Evolutionary conservation across 1,284 basidiomycete genomes (phyloP).

Genomic region (Apiotrichum veenhuisii): DNA sequence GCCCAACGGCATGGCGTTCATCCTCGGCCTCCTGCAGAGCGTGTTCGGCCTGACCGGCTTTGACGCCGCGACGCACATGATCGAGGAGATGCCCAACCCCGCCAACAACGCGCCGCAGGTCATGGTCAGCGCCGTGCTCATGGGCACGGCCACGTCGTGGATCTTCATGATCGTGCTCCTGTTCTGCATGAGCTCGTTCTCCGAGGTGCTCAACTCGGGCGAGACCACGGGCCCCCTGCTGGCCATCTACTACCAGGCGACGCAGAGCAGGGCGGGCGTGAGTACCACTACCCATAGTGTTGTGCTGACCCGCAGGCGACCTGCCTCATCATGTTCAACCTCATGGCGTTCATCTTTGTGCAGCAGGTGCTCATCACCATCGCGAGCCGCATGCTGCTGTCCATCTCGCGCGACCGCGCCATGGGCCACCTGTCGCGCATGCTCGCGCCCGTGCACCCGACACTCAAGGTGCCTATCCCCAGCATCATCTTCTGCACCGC

Average conservation of each 20-base stretch:
- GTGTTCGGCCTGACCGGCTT: slow-evolving; percentile 15
- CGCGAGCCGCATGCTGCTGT: slow-evolving; percentile 21
- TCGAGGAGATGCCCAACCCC: slow-evolving; percentile 43
- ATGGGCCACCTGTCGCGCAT: slow-evolving; percentile 4
- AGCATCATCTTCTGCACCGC: slow-evolving; percentile 32
- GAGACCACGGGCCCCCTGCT: slow-evolving; percentile 12
- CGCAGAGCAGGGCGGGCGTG: slow-evolving; percentile 22
- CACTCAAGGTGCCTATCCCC: slow-evolving; percentile 27
- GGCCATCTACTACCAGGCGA: slow-evolving; percentile 28
- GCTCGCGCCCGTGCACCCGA: slow-evolving; percentile 12
- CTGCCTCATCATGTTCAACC: slow-evolving; percentile 24
- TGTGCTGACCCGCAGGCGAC: slow-evolving; percentile 7
- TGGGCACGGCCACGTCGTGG: slow-evolving; percentile 31
- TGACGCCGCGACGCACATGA: slow-evolving; percentile 43
- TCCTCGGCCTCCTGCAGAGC: slow-evolving; percentile 45
- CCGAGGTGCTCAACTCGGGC: slow-evolving; percentile 6
- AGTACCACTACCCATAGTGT: neutral
- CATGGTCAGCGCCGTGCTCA: slow-evolving; percentile 39
- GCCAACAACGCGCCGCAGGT: slow-evolving; percentile 35
- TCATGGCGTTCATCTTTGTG: slow-evolving; percentile 22
- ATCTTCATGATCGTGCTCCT: slow-evolving; percentile 43
- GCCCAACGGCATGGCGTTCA: slow-evolving; percentile 37
- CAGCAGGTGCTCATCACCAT: slow-evolving; percentile 24
- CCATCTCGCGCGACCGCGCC: slow-evolving; percentile 10
- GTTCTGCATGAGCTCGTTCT: slow-evolving; percentile 14